Base-by-base conservation (phyloP, 2,329 filamentous ascomycete genomes). In the Diaporthe batatas region DNA sequence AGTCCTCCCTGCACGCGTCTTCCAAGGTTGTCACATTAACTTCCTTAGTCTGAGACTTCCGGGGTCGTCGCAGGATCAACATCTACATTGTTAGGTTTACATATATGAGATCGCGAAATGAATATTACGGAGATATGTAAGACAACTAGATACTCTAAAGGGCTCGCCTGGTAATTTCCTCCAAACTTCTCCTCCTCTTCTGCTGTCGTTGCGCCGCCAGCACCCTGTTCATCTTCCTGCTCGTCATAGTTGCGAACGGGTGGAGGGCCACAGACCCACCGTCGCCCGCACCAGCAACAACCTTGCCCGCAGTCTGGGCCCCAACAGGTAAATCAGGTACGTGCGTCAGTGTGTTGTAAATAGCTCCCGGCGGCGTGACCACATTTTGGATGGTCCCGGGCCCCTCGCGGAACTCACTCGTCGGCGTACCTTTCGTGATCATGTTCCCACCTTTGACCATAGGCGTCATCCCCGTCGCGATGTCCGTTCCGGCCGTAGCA, bases 401-500 rank as follows among this genome's bases (percentile, higher is more conserved):
- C 18, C 59, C 59, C 44, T 65, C 59, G 18, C 44, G 42, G 44
- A 65, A 65, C 59, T 65, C 59, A 25, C 59, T 65, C 11, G 59
- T 65, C 59, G 59, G 59, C 59, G 59, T 65, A 18, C 59, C 59
- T 12, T 16, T 5, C 6, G 59, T 65, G 44, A 47, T n/a, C 59
- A 23, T 34, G 12, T 65, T 65, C 1, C 59, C 59, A 0, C 44
- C 59, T 12, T 34, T 65, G 3, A 44, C 59, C 59, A 65, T 65
- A 0, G 29, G 25, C 44, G 2, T 21, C 59, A 25, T 49, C 4
- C 88, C 86, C 7, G 83, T 84, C 0, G 86, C 82, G 39, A 88
- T 79, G 71, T 87, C 86, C 76, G 79, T 81, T 1, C 85, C 81
- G 39, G 80, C 82, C 75, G 89, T 82, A 14, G 86, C 86, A n/a